Evolutionary conservation across 306 rosid genomes (phyloP).

Genomic region (Myrica gale): DNA sequence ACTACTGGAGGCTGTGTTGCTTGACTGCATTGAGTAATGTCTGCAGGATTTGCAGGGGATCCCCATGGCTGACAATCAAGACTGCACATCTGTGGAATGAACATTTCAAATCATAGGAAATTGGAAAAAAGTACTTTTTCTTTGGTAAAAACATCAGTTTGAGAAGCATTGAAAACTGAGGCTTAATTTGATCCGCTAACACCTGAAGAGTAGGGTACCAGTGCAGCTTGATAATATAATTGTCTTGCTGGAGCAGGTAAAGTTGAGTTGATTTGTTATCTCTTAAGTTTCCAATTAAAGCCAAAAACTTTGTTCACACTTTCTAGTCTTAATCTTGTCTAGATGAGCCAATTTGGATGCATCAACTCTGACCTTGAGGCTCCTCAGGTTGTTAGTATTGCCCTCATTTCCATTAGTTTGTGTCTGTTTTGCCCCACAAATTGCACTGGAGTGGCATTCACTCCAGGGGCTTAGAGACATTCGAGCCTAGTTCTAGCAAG

Average conservation of each 20-base stretch:
- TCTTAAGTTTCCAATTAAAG: background rate
- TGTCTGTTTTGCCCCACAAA: background rate
- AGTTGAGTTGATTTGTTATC: background rate
- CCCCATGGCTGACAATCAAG: no score
- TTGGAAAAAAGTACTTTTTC: background rate
- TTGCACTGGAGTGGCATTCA: background rate
- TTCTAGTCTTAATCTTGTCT: background rate
- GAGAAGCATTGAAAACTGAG: background rate
- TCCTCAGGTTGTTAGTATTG: background rate
- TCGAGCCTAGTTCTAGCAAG: slow-evolving; percentile 1
- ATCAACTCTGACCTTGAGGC: background rate
- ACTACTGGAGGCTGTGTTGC: background rate
- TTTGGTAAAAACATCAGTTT: no score
- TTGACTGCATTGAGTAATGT: no score
- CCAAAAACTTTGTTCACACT: background rate
- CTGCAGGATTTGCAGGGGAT: no score
- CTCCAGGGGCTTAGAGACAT: background rate
- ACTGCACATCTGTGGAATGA: no score
- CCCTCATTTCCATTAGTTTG: background rate
- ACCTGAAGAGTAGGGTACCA: background rate
- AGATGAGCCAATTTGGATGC: background rate
- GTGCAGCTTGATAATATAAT: slow-evolving; percentile 1
- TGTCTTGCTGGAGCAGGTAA: background rate
- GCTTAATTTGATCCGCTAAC: background rate
- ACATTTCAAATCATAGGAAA: background rate